Evolutionary conservation across 163 green algal genomes (phyloP), one percentile per base, ranked within the genome.

Genomic region (Chlamydomonas reinhardtii): DNA sequence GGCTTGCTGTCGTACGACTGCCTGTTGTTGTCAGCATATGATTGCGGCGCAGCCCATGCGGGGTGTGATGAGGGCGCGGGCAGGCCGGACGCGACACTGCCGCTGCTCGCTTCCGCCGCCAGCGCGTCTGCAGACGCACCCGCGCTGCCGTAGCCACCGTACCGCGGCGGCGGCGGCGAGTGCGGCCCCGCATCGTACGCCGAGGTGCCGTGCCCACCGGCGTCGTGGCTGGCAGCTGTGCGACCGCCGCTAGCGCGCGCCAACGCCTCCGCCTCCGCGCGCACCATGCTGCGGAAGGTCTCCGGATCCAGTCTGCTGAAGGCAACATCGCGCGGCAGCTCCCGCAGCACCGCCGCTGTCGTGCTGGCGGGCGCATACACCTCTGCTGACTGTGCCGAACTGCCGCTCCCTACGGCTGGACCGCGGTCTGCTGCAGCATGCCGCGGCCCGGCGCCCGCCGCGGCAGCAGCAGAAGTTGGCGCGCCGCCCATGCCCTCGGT

Each of bases 281-380:
- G 82, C 5, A 87, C 82, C 82, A 87, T 81, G 61, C 39, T 82
- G n/a, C 82, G 82, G 39, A 87, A 87, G 12, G 82, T 87, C 22
- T 81, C 82, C 4, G 59, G 61, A 22, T 87, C 82, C 22, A 87
- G 31, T n/a, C 64, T 64, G 61, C 82, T 87, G 72, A 66, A 87
- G 0, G 61, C 22, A 2, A 87, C n/a, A 17, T 82, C 70, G 0
- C 68, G 25, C 4, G 68, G 79, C 52, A 85, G 69, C 4, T 78
- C 43, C 1, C 48, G 66, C 24, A 77, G 66, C 11, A 76, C 68
- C 9, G 48, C 78, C 20, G 79, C 52, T 32, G 79, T 35, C n/a
- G 31, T 17, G 20, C 29, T 4, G 32, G 17, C 68, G 32, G 65
- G 65, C 15, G 29, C 29, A 25, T 29, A 37, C 48, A 14, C 48